Conservation (phyloP, 345 rosid genomes). For the Linum trigynum region DNA sequence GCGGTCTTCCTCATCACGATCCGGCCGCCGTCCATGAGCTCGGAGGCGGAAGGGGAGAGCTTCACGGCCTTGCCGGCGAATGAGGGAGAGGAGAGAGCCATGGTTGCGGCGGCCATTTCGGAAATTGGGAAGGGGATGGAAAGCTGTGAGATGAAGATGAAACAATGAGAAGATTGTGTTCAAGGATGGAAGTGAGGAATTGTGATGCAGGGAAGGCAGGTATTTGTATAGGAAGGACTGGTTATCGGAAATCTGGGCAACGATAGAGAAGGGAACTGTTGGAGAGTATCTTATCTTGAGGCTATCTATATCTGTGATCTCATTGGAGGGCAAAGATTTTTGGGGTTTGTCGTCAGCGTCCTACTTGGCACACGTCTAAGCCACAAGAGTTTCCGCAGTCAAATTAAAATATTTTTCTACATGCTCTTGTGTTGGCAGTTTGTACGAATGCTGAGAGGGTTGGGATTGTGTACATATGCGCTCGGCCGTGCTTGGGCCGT, state of each 20-base stretch:
- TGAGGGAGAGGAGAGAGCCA: constrained; percentile 65
- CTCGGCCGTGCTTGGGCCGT: too few species aligned
- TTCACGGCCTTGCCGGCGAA: constrained; percentile 53
- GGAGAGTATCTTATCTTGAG: not conserved
- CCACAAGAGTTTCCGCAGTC: not conserved
- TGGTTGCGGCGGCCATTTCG: constrained; percentile 53
- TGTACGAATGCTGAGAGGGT: not conserved
- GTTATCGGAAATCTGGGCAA: not conserved
- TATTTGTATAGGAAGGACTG: not conserved
- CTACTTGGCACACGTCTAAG: not conserved
- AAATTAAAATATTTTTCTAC: not conserved
- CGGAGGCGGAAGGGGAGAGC: constrained; percentile 33
- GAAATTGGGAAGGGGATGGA: constrained; percentile 11
- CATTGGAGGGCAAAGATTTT: not conserved
- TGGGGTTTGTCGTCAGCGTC: not conserved
- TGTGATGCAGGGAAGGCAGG: not conserved
- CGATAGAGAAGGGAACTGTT: not conserved
- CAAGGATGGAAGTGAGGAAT: not conserved
- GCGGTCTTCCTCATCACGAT: constrained; percentile 49
- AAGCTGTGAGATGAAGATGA: too few species aligned
- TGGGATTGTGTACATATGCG: too few species aligned
- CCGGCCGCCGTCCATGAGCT: constrained; percentile 41
- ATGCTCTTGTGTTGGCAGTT: too few species aligned
- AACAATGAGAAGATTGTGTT: not conserved
- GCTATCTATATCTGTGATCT: not conserved